Base-by-base conservation (phyloP, 2,329 filamentous ascomycete genomes). In the Lachnellula arida region DNA sequence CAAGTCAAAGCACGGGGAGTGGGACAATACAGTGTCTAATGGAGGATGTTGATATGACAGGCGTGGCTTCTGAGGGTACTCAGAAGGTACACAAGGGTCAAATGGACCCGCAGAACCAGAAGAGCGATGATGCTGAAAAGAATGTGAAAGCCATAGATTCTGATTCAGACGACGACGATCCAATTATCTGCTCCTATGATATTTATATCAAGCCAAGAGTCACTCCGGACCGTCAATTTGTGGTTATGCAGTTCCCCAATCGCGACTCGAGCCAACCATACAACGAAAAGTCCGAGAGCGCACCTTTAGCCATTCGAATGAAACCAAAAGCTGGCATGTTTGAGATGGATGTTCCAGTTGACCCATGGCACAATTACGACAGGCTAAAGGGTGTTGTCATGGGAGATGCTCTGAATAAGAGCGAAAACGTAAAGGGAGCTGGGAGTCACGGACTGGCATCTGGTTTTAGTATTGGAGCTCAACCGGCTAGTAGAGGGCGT, bases 191-290 rank as follows among this genome's bases (percentile, higher is more conserved):
- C 43, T 84, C 81, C 60, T 97, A 96, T 80, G 83, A 90, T 68
- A 84, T 97, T 72, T 93, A 87, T 74, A 85, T 96, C 69, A 96
- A 92, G 65, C 87, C 90, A 22, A 76, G 80, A 19, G 81, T 88
- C 46, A 78, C 84, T 4, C 70, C 74, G 15, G 77, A 78, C 66
- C 84, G 83, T 57, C 81, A 86, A 63, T 82, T 91, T 57, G 87
- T 93, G 66, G 82, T 97, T 60, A 82, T 99, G 46, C 92, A 97
- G 75, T 95, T 96, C 72, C 87, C 92, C 25, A 92, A 92, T 73
- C 88, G 89, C 60, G 77, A 81, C 42, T 80, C 86, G 60, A 72
- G 69, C 52, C 64, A 71, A 51, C 78, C 82, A 5, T 87, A 88
- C 72, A 81, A 81, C 53, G 78, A 82, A 22, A 69, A 73, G 12